phyloP scores from a whole-genome alignment of 2,329 filamentous ascomycete genomes.

The Colletotrichum godetiae region DNA sequence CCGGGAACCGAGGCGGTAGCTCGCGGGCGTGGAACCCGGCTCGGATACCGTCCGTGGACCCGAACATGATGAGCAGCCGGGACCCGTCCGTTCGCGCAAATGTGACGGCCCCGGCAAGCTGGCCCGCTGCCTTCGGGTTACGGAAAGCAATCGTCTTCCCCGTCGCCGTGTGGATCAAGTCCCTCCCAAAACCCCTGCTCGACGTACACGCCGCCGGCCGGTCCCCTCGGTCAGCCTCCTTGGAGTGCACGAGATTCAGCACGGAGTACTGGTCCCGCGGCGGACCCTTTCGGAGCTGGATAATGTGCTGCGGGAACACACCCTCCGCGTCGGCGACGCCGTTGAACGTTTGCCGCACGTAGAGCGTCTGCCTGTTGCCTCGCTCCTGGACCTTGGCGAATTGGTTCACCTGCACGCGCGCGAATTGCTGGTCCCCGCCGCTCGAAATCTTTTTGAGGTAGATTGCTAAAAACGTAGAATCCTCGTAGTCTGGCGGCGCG shows the following conservation, averaged over 20 bases:
- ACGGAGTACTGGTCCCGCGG: not conserved
- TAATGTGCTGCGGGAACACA: slow-evolving; percentile 36
- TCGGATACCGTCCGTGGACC: not conserved
- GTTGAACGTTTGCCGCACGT: slow-evolving; percentile 42
- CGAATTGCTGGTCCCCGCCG: not conserved
- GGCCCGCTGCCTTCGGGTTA: not conserved
- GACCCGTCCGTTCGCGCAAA: not conserved
- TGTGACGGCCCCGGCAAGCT: not conserved
- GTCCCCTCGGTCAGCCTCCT: not conserved
- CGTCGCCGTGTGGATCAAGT: not conserved
- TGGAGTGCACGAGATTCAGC: not conserved
- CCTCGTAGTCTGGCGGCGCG: not conserved
- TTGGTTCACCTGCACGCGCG: not conserved
- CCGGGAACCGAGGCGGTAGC: not conserved
- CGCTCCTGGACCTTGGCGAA: slow-evolving; percentile 21
- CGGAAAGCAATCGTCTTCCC: not conserved
- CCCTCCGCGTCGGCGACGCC: slow-evolving; percentile 28
- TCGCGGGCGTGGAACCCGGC: not conserved
- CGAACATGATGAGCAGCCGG: not conserved
- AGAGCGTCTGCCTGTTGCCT: slow-evolving; percentile 40
- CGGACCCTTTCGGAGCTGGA: not conserved
- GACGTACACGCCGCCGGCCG: not conserved
- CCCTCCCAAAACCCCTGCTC: not conserved
- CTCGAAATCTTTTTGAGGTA: not conserved
- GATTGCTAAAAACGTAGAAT: not conserved